Evolutionary conservation across 202 grass and related monocot genomes (phyloP).

Genomic region (Sporobolus alterniflorus): DNA sequence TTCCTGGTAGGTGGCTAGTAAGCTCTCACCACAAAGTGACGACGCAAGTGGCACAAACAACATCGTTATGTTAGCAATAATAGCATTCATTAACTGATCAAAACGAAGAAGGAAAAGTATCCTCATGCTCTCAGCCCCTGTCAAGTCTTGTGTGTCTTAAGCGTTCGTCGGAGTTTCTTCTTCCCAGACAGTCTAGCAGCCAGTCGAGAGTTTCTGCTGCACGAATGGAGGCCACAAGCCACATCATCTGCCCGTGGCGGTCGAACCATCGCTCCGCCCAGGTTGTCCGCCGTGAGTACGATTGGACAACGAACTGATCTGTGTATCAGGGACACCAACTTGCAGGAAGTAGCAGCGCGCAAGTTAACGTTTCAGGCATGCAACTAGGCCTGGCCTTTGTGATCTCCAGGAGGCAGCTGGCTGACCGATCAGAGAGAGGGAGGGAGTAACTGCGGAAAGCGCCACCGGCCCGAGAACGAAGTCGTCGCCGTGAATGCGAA

Average conservation of each 20-base stretch:
- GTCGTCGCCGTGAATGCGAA: no score
- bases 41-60: constrained; percentile 10
- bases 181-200: no score
- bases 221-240: background rate
- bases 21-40: background rate
- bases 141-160: no score
- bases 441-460: no score
- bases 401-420: background rate
- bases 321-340: background rate
- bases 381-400: constrained; percentile 7
- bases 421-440: no score
- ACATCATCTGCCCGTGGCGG: background rate
- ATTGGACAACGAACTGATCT: constrained; percentile 9
- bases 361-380: background rate
- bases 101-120: no score
- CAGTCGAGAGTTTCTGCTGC: background rate
- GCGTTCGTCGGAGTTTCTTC: no score
- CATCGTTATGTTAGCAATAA: background rate
- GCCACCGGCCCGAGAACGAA: no score
- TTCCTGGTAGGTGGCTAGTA: background rate
- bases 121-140: no score
- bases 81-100: background rate
- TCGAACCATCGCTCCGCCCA: background rate
- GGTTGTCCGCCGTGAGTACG: background rate
- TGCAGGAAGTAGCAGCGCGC: background rate